Percentiles rank a stretch among this genome's conserved stretches.
Evolutionary conservation across 1,139 yeast species (phyloP).

Genomic region (Saccharomyces pastorianus): DNA sequence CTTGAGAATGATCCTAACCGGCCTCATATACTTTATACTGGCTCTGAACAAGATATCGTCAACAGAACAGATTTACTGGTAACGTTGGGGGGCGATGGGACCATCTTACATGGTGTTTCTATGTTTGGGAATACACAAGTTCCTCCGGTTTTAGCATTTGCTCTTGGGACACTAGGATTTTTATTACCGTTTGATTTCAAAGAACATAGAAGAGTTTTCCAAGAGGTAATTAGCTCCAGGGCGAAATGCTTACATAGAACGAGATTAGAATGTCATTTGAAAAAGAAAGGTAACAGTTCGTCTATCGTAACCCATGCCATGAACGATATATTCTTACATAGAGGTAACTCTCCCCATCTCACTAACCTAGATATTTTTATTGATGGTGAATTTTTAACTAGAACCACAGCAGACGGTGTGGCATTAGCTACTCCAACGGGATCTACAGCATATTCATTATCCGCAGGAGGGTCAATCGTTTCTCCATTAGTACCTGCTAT

Average conservation of each 20-base stretch:
- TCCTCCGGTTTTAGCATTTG: slow-evolving; percentile 84
- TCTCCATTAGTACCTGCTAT: slow-evolving; percentile 84
- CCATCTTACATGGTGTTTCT: slow-evolving; percentile 66
- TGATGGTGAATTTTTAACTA: slow-evolving; percentile 74
- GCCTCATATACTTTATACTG: slow-evolving; percentile 45
- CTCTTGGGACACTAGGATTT: slow-evolving; percentile 88
- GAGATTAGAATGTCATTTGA: slow-evolving; percentile 66
- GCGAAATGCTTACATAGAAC: slow-evolving; percentile 68
- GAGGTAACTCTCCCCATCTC: slow-evolving; percentile 84
- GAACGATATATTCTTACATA: slow-evolving; percentile 82
- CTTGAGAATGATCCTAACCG: slow-evolving; percentile 25
- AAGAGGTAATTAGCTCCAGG: slow-evolving; percentile 55
- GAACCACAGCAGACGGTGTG: slow-evolving; percentile 89
- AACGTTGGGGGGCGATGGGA: slow-evolving; percentile 93
- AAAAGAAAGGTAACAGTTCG: slow-evolving; percentile 19
- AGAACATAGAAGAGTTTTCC: slow-evolving; percentile 54
- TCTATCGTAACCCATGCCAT: slow-evolving; percentile 53
- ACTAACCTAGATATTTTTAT: slow-evolving; percentile 74
- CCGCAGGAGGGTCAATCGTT: slow-evolving; percentile 87
- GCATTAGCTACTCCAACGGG: slow-evolving; percentile 88
- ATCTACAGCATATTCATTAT: slow-evolving; percentile 83
- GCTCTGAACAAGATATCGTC: slow-evolving; percentile 49
- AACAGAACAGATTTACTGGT: slow-evolving; percentile 59
- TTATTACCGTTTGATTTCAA: slow-evolving; percentile 75
- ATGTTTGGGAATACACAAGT: slow-evolving; percentile 59